Evolutionary conservation across 2,329 filamentous ascomycete species (phyloP), one percentile per base, ranked within the genome.

Genomic region (Hymenoscyphus albidus): DNA sequence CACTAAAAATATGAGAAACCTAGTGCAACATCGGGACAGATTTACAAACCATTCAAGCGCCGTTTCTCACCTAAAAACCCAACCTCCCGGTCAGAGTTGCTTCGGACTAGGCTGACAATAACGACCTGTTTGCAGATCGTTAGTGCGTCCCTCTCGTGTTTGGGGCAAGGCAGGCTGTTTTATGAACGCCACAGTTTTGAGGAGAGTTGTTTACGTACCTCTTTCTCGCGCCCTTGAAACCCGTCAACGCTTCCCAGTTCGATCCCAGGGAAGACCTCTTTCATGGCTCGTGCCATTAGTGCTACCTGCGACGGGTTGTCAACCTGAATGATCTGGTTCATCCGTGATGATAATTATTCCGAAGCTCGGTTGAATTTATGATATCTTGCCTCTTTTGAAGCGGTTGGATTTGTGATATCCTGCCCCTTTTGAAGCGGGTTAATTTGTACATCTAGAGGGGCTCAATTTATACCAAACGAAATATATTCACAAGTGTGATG

Each of bases 241-340:
- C 94, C 95, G 77, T 99, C 95, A 1, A 99, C 92, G 72, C 92
- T 97, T 40, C 95, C 95, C n/a, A 99, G 82, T 77, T 99, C 95
- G 60, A 99, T 87, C 13, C 90, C 92, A 0, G 90, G 90, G 72
- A 90, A 96, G 48, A 82, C 80, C 66, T 95, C 91, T 74, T 94
- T 95, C 59, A 99, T 83, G 69, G 89, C 82, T 44, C 82, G 80
- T 13, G 92, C 88, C 61, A 98, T 81, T 12, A 96, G 78, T 4
- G 90, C 89, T 42, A 97, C 84, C 85, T 96, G 2, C 44, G n/a
- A 51, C 44, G 44, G 10, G 2, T 22, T 22, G 44, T 51, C 27
- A 51, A 18, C 44, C 44, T 22, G 44, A 10, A 1, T 48, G 44
- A 10, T 12, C n/a, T 10, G 18, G 18, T 51, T 51, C 44, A 51